Conservation (phyloP, 371 early-diverging fungal species). For the Mucor racemosus region DNA sequence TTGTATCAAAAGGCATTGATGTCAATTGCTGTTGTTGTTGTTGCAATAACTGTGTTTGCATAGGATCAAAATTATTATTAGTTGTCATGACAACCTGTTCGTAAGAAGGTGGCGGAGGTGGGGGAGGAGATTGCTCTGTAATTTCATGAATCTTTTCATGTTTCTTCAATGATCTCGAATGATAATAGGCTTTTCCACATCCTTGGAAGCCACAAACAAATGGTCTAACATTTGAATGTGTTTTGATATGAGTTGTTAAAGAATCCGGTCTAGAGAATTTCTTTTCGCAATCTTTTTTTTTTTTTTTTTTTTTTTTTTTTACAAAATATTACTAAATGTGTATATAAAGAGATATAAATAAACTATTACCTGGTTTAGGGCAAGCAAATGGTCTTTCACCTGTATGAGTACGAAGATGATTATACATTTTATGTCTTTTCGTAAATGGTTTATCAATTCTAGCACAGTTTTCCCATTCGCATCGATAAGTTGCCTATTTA, state of each 20-base stretch:
- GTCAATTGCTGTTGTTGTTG: not conserved
- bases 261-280: slow-evolving; percentile 87
- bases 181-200: slow-evolving; percentile 82
- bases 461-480: slow-evolving; percentile 83
- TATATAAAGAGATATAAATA: not conserved
- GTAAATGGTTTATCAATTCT: slow-evolving; percentile 80
- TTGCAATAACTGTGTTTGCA: not conserved
- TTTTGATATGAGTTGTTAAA: slow-evolving; percentile 87
- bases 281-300: slow-evolving; percentile 65
- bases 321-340: not conserved
- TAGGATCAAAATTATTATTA: not conserved
- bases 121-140: not conserved
- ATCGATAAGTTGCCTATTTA: slow-evolving; percentile 71
- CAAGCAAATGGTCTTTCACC: slow-evolving; percentile 77
- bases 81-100: slow-evolving; percentile 10
- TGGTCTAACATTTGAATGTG: slow-evolving; percentile 82
- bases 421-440: slow-evolving; percentile 90
- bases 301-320: no score
- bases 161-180: slow-evolving; percentile 79
- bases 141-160: slow-evolving; percentile 70
- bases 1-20: not conserved
- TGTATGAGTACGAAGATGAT: slow-evolving; percentile 89
- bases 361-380: slow-evolving; percentile 53
- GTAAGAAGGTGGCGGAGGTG: slow-evolving; percentile 11
- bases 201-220: slow-evolving; percentile 63